These are phyloP conservation scores for Stephania japonica DNA, from an alignment of 164 flowering plant species.

Conservation along the genomic window DNA sequence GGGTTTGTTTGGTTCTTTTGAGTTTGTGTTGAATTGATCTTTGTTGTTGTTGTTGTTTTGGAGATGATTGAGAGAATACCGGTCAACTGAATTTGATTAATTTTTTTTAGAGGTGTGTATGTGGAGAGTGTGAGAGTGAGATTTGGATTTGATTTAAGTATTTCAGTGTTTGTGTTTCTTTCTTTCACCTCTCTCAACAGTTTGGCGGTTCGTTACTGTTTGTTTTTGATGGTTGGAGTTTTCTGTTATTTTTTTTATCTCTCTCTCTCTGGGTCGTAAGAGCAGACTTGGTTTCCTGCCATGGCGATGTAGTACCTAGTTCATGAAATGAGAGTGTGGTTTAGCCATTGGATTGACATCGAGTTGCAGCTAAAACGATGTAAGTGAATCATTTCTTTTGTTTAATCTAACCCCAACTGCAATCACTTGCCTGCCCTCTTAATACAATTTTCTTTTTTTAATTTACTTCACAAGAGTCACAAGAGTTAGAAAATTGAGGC, in stretches of 20 bases:
- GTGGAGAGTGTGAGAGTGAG: too few relatives aligned
- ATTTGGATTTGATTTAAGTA: too few relatives aligned
- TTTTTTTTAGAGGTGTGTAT: too few relatives aligned
- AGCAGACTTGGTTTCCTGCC: background rate
- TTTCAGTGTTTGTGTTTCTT: background rate
- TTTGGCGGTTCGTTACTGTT: background rate
- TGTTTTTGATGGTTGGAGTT: background rate
- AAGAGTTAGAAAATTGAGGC: too few relatives aligned
- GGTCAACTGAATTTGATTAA: background rate
- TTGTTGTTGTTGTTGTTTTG: background rate
- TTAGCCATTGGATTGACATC: too few relatives aligned
- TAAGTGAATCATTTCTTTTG: too few relatives aligned
- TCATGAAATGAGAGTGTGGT: too few relatives aligned
- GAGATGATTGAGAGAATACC: background rate
- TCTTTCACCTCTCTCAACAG: background rate
- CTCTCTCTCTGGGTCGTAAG: background rate
- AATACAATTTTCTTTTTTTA: too few relatives aligned
- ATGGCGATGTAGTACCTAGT: background rate
- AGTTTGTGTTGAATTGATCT: background rate
- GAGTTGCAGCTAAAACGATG: too few relatives aligned
- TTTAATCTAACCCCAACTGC: too few relatives aligned
- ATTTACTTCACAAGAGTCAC: too few relatives aligned
- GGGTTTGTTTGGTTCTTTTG: background rate
- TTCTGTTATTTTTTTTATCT: background rate
- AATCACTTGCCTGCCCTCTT: too few relatives aligned